phyloP scores from a whole-genome alignment of 2,329 filamentous ascomycete species.

The Orbilia blumenaviensis region DNA sequence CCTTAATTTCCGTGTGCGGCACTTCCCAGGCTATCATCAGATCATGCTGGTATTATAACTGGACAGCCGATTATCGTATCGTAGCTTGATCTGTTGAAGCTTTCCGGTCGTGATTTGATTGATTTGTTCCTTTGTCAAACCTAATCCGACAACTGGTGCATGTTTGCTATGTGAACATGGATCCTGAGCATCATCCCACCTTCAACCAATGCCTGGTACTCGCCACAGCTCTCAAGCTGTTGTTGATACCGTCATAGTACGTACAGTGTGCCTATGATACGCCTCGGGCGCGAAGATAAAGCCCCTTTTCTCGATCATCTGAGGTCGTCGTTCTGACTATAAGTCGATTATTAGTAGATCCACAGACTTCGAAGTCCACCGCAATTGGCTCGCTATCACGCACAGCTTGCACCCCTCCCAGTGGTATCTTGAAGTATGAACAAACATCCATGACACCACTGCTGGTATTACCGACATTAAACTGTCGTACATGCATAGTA shows the following conservation, averaged over 20 bases:
- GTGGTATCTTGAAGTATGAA: slow-evolving; percentile 86
- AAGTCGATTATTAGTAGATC: slow-evolving; percentile 75
- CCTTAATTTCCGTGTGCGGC: slow-evolving; percentile 30
- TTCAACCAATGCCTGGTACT: slow-evolving; percentile 86
- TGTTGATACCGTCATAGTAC: slow-evolving; percentile 92
- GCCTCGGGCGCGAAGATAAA: slow-evolving; percentile 43
- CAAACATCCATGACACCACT: not conserved
- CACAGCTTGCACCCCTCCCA: slow-evolving; percentile 84
- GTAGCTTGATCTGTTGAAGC: not conserved
- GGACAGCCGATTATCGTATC: slow-evolving; percentile 1
- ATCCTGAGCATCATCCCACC: slow-evolving; percentile 73
- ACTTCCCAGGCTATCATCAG: not conserved
- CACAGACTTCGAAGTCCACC: slow-evolving; percentile 97
- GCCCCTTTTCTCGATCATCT: not conserved
- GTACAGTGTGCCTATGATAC: no score
- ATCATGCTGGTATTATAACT: slow-evolving; percentile 14
- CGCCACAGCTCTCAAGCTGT: slow-evolving; percentile 85
- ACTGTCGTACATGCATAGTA: not conserved
- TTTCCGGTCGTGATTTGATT: not conserved
- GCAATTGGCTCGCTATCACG: slow-evolving; percentile 98
- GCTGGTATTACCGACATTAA: not conserved
- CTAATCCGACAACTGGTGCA: not conserved
- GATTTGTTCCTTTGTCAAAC: no score
- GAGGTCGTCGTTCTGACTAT: not conserved
- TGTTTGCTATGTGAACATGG: slow-evolving; percentile 40